Percentiles rank a stretch among this genome's conserved stretches.
These are phyloP conservation scores for Nitzschia sp. DNA, from an alignment of 108 stramenopile species.

Conservation along the genomic window DNA sequence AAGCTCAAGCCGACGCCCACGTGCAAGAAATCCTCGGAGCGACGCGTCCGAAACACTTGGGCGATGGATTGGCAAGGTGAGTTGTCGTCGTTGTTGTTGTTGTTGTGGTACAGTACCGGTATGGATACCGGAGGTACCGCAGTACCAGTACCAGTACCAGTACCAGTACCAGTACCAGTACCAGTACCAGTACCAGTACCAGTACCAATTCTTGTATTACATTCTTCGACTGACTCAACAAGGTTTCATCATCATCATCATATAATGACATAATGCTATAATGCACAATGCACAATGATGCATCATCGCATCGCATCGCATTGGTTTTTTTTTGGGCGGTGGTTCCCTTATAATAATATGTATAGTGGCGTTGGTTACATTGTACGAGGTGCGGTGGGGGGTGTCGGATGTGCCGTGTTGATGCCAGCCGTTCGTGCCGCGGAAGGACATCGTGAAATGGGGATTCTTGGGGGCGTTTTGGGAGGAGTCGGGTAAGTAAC, in stretches of 20 bases:
- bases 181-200: no score
- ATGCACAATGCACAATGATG: no score
- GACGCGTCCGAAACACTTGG: slow-evolving; percentile 38
- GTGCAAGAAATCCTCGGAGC: slow-evolving; percentile 32
- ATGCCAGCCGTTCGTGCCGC: slow-evolving; percentile 38
- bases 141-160: no score
- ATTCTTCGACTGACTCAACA: no score
- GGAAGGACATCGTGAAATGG: slow-evolving; percentile 26
- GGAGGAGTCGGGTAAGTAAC: slow-evolving; percentile 14
- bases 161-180: no score
- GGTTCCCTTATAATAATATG: not conserved
- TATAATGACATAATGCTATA: no score
- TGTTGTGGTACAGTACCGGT: no score
- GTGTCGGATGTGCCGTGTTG: slow-evolving; percentile 51
- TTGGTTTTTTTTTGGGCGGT: no score
- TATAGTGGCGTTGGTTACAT: slow-evolving; percentile 25
- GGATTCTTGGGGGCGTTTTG: slow-evolving; percentile 31
- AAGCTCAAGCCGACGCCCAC: slow-evolving; percentile 17
- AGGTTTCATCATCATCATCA: no score
- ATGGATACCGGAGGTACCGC: no score
- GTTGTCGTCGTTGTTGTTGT: not conserved
- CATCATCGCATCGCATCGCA: no score
- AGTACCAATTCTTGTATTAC: no score
- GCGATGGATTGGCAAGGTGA: slow-evolving; percentile 26
- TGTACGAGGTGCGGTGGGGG: slow-evolving; percentile 57